Evolutionary conservation across 2,329 filamentous ascomycete species (phyloP), one percentile per base, ranked within the genome.

Genomic region (Talaromyces sp.): DNA sequence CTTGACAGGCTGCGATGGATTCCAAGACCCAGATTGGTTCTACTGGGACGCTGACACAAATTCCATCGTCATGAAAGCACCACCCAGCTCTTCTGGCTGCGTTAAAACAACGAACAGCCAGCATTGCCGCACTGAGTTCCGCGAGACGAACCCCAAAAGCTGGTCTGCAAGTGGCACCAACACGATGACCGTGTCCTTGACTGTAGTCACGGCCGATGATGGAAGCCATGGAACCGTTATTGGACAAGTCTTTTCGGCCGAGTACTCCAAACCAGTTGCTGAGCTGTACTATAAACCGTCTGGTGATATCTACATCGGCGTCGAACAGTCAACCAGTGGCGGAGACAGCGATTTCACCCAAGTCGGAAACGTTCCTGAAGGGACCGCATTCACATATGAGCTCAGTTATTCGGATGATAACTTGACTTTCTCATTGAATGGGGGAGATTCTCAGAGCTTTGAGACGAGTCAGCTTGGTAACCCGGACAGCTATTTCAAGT

Each of bases 91-190:
- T 1, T 64, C 72, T 1, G 66, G 64, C 8, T 79, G 75, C 61
- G 75, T 77, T 8, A 77, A 70, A 2, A 79, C 77, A 0, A 62
- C 69, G 1, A 71, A 76, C 67, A 77, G 74, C 65, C 59, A 72
- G 52, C 76, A 79, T 63, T 79, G 77, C 64, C 76, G 75, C 29
- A 77, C 74, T 10, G 77, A 79, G 64, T 67, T 79, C 12, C 75
- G 75, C 19, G 77, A 79, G 66, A 60, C 56, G 17, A 65, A 56
- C 31, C 74, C 74, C 7, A 54, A 54, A 9, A 64, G 58, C 1
- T 67, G 75, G 75, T 65, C 69, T 50, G 73, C 75, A 8, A 70
- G 67, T n/a, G 54, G 60, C 3, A 65, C 62, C n/a, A 77, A 76
- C 62, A 64, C 66, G 3, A 66, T 77, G n/a, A 70, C 62, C 19